These are phyloP conservation scores for Tanacetum coccineum DNA, from an alignment of 129 eudicot species.

Conservation along the genomic window DNA sequence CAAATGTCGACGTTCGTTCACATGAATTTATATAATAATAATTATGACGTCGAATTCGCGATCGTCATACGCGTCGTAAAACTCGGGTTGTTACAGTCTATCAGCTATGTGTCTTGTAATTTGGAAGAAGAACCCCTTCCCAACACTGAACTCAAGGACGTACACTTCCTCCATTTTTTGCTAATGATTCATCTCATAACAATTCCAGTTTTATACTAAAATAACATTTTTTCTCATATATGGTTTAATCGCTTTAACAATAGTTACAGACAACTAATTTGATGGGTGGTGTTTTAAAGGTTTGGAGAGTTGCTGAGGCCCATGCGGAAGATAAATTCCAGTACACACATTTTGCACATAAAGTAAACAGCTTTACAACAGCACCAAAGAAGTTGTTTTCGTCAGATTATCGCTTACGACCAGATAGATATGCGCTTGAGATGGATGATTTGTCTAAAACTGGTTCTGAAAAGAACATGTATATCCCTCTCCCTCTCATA, in stretches of 20 bases:
- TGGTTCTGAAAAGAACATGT: conserved; percentile 93
- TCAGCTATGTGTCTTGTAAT: conserved; percentile 93
- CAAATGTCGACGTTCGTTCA: no score
- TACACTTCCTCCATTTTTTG: conserved; percentile 17
- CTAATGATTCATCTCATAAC: not conserved
- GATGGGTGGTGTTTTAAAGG: conserved; percentile 44
- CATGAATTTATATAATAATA: no score
- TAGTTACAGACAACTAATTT: not conserved
- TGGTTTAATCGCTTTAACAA: no score
- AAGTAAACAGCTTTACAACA: conserved; percentile 78
- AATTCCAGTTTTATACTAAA: not conserved
- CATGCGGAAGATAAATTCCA: conserved; percentile 80
- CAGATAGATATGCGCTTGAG: conserved; percentile 93
- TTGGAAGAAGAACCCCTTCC: conserved; percentile 89
- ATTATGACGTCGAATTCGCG: no score
- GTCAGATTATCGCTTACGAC: conserved; percentile 89
- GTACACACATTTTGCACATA: conserved; percentile 88
- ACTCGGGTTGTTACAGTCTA: no score
- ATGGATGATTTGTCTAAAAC: conserved; percentile 80
- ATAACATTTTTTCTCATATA: not conserved
- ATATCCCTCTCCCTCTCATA: conserved; percentile 7
- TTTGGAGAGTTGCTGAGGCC: conserved; percentile 72
- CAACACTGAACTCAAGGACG: conserved; percentile 86
- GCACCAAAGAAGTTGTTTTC: conserved; percentile 85
- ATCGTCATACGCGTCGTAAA: no score